Evolutionary conservation across 306 rosid genomes (phyloP).

Genomic region (Canavalia gladiata): DNA sequence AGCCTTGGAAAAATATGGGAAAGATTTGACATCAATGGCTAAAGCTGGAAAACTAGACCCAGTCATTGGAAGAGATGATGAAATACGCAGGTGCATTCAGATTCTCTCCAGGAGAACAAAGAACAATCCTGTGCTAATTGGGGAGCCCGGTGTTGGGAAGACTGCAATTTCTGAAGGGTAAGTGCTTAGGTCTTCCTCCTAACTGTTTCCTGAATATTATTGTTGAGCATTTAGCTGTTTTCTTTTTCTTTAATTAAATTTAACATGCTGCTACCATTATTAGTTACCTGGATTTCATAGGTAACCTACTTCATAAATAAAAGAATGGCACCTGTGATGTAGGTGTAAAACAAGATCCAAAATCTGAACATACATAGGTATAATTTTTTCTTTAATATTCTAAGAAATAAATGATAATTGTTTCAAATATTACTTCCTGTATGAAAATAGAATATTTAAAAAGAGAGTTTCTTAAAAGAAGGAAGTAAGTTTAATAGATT

Average conservation of each 20-base stretch:
- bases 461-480: slow-evolving; percentile 11
- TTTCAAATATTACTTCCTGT: slow-evolving; percentile 3
- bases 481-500: slow-evolving; percentile 21
- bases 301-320: slow-evolving; percentile 3
- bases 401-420: slow-evolving; percentile 17
- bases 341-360: slow-evolving; percentile 11
- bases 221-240: slow-evolving; percentile 11
- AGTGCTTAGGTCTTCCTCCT: slow-evolving; percentile 45
- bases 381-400: not conserved
- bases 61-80: slow-evolving; percentile 99
- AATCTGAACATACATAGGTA: not conserved
- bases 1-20: slow-evolving; percentile 94
- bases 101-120: slow-evolving; percentile 98
- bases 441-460: not conserved
- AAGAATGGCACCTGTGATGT: not conserved
- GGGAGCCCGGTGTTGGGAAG: slow-evolving; percentile 99
- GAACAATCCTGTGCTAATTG: slow-evolving; percentile 97
- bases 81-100: slow-evolving; percentile 98
- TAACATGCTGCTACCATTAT: not conserved
- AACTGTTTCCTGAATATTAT: not conserved
- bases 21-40: slow-evolving; percentile 98
- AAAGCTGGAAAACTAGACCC: slow-evolving; percentile 96
- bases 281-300: slow-evolving; percentile 3
- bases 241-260: not conserved
- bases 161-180: slow-evolving; percentile 99